Evolutionary conservation across 768 basidiomycete species (phyloP).

Genomic region (Kondoa malvinella): DNA sequence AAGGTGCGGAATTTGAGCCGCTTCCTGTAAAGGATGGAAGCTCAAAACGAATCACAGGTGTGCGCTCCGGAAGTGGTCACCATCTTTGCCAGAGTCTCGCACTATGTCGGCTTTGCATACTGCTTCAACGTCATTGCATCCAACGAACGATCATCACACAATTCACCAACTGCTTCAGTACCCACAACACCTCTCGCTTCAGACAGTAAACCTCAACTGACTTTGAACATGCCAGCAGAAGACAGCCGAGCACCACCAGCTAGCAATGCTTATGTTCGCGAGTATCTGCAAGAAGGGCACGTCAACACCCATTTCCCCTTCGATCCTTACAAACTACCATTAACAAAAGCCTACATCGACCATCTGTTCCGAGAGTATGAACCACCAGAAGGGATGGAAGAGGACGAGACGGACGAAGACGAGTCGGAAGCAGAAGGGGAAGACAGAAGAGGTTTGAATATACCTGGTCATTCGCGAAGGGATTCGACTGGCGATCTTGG

Average conservation of each 20-base stretch:
- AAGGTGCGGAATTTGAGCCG: conserved; percentile 53
- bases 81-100: conserved; percentile 87
- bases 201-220: conserved; percentile 6
- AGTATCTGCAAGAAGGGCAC: conserved; percentile 16
- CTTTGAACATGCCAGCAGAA: conserved; percentile 4
- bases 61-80: conserved; percentile 78
- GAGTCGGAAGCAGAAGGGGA: conserved; percentile 24
- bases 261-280: conserved; percentile 17
- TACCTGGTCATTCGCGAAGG: background rate
- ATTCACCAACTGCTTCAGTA: background rate
- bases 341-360: conserved; percentile 59
- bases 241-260: conserved; percentile 7
- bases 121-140: conserved; percentile 80
- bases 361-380: conserved; percentile 83
- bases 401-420: conserved; percentile 30
- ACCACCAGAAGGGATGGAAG: conserved; percentile 49
- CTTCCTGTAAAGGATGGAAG: background rate
- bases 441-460: background rate
- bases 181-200: conserved; percentile 13
- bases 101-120: conserved; percentile 76
- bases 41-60: conserved; percentile 38
- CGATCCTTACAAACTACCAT: conserved; percentile 82
- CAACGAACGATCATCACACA: conserved; percentile 48
- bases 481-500: background rate
- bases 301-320: conserved; percentile 95